Base-by-base conservation (phyloP, 139 green algal species). In the Mychonastes homosphaera region DNA sequence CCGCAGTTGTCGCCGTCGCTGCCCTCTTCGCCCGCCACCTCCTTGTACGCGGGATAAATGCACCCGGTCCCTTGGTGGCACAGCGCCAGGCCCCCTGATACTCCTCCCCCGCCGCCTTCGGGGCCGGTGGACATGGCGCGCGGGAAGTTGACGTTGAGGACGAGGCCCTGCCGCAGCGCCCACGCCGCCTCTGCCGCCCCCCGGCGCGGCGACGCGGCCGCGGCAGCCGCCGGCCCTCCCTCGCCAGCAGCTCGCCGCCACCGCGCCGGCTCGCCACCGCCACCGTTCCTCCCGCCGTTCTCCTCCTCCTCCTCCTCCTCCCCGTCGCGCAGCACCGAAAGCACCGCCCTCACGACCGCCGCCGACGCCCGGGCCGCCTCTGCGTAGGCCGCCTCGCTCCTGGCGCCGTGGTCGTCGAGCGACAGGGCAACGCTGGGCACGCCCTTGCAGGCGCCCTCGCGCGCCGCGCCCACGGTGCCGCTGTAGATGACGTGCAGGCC, bases 401-500 rank as follows among this genome's bases (percentile, higher is more conserved):
- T 60, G 0, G 79, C 82, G 26, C 44, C 47, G 69, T 84, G 72
- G 72, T 80, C 79, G 56, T 82, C 77, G 3, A 90, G 67, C 2
- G 74, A 84, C n/a, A 90, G 41, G 0, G 82, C 80, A 0, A 90
- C 53, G 8, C 80, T 60, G 3, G 80, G 76, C 0, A 82, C 24
- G 27, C 74, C 78, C 66, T 86, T 83, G 72, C 76, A 84, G 8
- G 82, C 80, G 15, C 74, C 83, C 62, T 90, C 83, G 0, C 81
- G 55, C 2, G 83, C 83, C 13, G 80, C 79, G 0, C 79, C 83
- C 6, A 90, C 83, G 5, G 83, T 90, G 36, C 83, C 80, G 6
- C 36, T 62, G 64, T 89, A 91, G 19, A 88, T 84, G 33, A 89
- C 76, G 40, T 91, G 84, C 45, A 86, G 62, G 6, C 84, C 84